Conservation (phyloP, 306 rosid genomes). For the Hippophae tibetana region DNA sequence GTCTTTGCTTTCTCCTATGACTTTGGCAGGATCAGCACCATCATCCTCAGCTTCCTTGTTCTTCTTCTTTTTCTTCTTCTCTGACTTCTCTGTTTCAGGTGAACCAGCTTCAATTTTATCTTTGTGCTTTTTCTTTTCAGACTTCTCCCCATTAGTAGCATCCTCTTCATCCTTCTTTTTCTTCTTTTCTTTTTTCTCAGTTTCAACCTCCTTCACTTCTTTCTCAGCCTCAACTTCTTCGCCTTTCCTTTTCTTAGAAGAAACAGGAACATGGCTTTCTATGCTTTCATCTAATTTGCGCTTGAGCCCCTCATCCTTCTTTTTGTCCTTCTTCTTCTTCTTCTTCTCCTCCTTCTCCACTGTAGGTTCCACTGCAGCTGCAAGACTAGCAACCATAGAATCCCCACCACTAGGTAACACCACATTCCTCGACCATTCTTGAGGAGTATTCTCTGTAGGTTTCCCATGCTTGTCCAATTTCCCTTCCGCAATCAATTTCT, state of each 20-base stretch:
- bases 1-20: slow-evolving; percentile 2
- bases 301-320: slow-evolving; percentile 30
- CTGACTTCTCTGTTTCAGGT: slow-evolving; percentile 43
- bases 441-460: slow-evolving; percentile 54
- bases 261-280: slow-evolving; percentile 19
- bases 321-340: slow-evolving; percentile 20
- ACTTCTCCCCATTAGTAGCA: slow-evolving; percentile 32
- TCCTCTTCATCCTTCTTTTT: slow-evolving; percentile 47
- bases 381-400: slow-evolving; percentile 40
- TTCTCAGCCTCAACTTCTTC: slow-evolving; percentile 26
- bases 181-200: slow-evolving; percentile 33
- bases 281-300: slow-evolving; percentile 35
- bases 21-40: slow-evolving; percentile 2
- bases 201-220: slow-evolving; percentile 26
- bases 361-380: slow-evolving; percentile 38
- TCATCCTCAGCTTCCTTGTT: slow-evolving; percentile 41
- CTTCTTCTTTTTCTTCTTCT: slow-evolving; percentile 69
- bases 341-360: slow-evolving; percentile 1
- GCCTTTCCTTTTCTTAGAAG: slow-evolving; percentile 46
- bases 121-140: slow-evolving; percentile 25
- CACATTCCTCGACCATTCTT: slow-evolving; percentile 59
- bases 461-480: slow-evolving; percentile 73
- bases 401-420: slow-evolving; percentile 60
- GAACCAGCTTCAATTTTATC: slow-evolving; percentile 35
- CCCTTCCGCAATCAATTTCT: slow-evolving; percentile 54